Evolutionary conservation across 208 protist genomes (phyloP).

Genomic region (Trypanosoma boissoni): DNA sequence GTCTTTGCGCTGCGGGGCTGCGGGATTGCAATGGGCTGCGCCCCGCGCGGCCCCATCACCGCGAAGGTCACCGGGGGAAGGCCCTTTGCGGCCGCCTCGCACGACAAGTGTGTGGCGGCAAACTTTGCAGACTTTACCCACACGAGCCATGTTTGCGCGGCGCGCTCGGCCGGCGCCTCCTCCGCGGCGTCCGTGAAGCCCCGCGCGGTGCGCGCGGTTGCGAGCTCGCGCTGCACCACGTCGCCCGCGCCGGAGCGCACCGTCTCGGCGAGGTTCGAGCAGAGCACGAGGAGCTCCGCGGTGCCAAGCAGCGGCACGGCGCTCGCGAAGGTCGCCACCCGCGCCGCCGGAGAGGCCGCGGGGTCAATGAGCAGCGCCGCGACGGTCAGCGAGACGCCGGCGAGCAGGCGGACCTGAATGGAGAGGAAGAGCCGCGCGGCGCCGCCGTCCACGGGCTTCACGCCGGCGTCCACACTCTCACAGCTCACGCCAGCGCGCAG

Average conservation of each 20-base stretch:
- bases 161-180: constrained; percentile 46
- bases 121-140: constrained; percentile 77
- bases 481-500: constrained; percentile 57
- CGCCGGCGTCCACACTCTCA: constrained; percentile 45
- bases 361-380: constrained; percentile 56
- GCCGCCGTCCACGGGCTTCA: constrained; percentile 43
- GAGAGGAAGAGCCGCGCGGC: constrained; percentile 50
- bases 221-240: constrained; percentile 48
- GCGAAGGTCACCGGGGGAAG: constrained; percentile 32
- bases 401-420: constrained; percentile 28
- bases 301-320: constrained; percentile 37
- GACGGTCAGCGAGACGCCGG: constrained; percentile 40
- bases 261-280: constrained; percentile 64
- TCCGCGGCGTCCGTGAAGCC: constrained; percentile 74
- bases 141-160: constrained; percentile 58
- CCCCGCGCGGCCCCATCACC: constrained; percentile 33
- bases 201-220: constrained; percentile 30
- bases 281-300: constrained; percentile 44
- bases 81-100: constrained; percentile 37
- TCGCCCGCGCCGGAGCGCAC: constrained; percentile 19
- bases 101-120: constrained; percentile 27
- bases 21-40: constrained; percentile 69
- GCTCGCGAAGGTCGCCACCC: constrained; percentile 34
- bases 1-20: constrained; percentile 81
- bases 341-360: constrained; percentile 26